Evolutionary conservation across 306 rosid genomes (phyloP).

Genomic region (Medicago ruthenica): DNA sequence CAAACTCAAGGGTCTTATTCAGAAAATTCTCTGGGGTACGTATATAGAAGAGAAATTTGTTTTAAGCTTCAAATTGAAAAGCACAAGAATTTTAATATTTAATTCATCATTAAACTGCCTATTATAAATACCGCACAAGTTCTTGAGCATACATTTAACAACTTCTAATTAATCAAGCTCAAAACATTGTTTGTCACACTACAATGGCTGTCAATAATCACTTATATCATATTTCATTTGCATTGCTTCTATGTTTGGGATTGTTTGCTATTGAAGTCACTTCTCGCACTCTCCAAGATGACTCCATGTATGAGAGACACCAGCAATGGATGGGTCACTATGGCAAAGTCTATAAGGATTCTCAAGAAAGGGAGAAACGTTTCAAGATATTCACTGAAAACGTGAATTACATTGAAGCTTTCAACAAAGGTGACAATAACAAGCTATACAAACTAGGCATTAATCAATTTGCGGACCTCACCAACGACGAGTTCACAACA

Average conservation of each 20-base stretch:
- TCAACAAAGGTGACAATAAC: not conserved
- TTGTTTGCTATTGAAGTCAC: not conserved
- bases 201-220: not conserved
- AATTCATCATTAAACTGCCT: too few species aligned
- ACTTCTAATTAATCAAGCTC: not conserved
- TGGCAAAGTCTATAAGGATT: not conserved
- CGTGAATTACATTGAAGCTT: not conserved
- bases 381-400: not conserved
- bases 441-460: not conserved
- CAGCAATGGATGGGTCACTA: not conserved
- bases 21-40: not conserved
- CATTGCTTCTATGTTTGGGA: not conserved
- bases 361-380: not conserved
- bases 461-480: conserved; percentile 6
- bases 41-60: not conserved
- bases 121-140: not conserved
- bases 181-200: not conserved
- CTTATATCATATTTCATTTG: not conserved
- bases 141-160: not conserved
- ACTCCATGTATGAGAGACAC: not conserved
- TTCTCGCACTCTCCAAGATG: not conserved
- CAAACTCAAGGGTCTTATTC: not conserved
- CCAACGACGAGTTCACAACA: not conserved
- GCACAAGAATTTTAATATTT: too few species aligned
- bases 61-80: not conserved